Percentiles rank a stretch among this genome's conserved stretches.
Evolutionary conservation across 148 eudicot species (phyloP).

Genomic region (Rhododendron ovatum): DNA sequence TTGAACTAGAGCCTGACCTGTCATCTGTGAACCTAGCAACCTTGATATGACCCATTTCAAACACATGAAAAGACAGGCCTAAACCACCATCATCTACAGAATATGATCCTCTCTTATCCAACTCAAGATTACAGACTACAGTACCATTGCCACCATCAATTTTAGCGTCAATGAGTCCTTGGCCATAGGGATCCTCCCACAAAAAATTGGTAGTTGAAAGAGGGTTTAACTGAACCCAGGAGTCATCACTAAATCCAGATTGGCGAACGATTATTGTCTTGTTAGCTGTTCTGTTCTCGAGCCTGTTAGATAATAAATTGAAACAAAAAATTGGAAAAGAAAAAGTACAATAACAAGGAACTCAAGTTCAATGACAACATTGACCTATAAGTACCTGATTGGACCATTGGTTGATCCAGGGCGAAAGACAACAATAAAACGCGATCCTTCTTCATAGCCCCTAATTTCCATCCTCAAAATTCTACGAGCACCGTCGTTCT

Average conservation of each 20-base stretch:
- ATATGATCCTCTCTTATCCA: slow-evolving; percentile 44
- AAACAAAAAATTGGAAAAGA: not conserved
- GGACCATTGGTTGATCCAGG: slow-evolving; percentile 72
- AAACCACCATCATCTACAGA: slow-evolving; percentile 36
- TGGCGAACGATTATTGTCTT: slow-evolving; percentile 68
- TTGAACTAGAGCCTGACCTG: slow-evolving; percentile 29
- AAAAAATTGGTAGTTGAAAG: slow-evolving; percentile 70
- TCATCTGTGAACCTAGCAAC: slow-evolving; percentile 68
- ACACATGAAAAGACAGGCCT: slow-evolving; percentile 52
- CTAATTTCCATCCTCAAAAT: slow-evolving; percentile 73
- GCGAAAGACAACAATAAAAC: slow-evolving; percentile 91
- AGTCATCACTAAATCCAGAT: slow-evolving; percentile 72
- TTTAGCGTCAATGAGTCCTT: slow-evolving; percentile 53
- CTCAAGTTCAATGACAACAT: not conserved
- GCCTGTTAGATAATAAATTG: slow-evolving; percentile 35
- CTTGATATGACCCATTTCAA: slow-evolving; percentile 54
- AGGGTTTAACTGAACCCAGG: slow-evolving; percentile 62
- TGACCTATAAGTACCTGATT: slow-evolving; percentile 54
- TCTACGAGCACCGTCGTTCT: slow-evolving; percentile 44
- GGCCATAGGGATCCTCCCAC: slow-evolving; percentile 92
- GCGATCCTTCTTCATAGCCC: slow-evolving; percentile 97
- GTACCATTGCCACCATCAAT: slow-evolving; percentile 28
- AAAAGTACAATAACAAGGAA: not conserved
- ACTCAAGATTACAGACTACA: slow-evolving; percentile 39
- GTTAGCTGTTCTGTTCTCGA: slow-evolving; percentile 77